These are phyloP conservation scores for Mesembryanthemum crystallinum DNA, from an alignment of 148 eudicot genomes.

Conservation along the genomic window DNA sequence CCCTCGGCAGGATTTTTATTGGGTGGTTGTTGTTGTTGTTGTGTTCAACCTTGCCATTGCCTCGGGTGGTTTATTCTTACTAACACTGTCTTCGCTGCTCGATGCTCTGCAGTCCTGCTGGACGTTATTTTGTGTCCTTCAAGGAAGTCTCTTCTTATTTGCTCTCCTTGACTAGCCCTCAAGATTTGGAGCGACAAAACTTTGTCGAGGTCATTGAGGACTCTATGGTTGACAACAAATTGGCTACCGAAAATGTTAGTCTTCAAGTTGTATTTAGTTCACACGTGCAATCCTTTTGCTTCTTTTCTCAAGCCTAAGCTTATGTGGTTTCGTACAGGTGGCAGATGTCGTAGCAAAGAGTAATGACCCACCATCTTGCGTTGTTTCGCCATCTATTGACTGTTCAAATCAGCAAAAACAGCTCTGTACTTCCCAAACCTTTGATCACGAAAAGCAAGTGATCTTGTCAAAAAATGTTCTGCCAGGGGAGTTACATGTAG, in stretches of 20 bases:
- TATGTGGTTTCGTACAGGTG: conserved; percentile 36
- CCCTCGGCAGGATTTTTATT: too few relatives aligned
- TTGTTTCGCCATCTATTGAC: conserved; percentile 25
- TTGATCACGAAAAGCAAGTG: conserved; percentile 40
- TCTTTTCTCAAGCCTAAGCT: conserved; percentile 3
- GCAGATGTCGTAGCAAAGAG: conserved; percentile 26
- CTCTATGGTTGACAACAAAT: conserved; percentile 26
- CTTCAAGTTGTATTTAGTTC: conserved; percentile 7
- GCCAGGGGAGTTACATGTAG: conserved; percentile 27
- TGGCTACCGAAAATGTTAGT: conserved; percentile 54
- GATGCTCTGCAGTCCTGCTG: conserved; percentile 68
- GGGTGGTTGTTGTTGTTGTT: neutral
- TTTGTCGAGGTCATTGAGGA: conserved; percentile 27
- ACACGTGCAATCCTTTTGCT: neutral
- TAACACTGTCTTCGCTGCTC: conserved; percentile 26
- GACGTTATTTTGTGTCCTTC: conserved; percentile 75
- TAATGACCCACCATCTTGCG: conserved; percentile 27
- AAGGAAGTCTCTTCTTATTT: conserved; percentile 86
- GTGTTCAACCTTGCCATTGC: neutral
- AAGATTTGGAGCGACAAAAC: conserved; percentile 35
- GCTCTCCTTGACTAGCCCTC: conserved; percentile 57
- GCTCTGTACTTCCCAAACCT: conserved; percentile 13
- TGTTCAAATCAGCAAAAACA: conserved; percentile 35
- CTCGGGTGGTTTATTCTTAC: conserved; percentile 20
- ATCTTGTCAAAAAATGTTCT: conserved; percentile 28